phyloP scores from a whole-genome alignment of 2,329 filamentous ascomycete genomes.

The Penicillium occitanis region DNA sequence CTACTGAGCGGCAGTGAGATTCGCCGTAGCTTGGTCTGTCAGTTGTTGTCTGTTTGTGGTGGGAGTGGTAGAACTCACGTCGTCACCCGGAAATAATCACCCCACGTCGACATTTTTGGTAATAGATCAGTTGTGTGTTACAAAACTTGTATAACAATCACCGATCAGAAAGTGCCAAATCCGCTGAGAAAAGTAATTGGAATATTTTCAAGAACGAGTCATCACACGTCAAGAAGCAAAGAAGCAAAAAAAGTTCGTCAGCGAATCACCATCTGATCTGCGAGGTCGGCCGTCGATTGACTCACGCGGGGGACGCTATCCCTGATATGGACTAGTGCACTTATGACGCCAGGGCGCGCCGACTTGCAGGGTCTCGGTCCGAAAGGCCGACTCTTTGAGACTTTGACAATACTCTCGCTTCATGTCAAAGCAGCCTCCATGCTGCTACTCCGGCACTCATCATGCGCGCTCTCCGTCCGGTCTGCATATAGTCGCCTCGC shows the following conservation, averaged over 20 bases:
- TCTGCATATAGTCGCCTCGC: not conserved
- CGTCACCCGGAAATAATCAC: constrained; percentile 75
- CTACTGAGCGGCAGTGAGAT: constrained; percentile 88
- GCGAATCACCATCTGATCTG: constrained; percentile 6
- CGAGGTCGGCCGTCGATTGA: constrained; percentile 8
- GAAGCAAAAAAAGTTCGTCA: not conserved
- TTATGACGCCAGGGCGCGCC: not conserved
- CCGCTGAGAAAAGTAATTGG: too few species aligned
- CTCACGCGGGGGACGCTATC: not conserved
- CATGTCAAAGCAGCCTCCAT: constrained; percentile 27
- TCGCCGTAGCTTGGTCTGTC: constrained; percentile 65
- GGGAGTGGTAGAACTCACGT: constrained; percentile 58
- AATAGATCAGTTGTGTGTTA: not conserved
- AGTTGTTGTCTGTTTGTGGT: constrained; percentile 4
- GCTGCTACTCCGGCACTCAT: constrained; percentile 30
- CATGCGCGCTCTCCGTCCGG: constrained; percentile 20
- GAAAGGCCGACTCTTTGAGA: not conserved
- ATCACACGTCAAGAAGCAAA: not conserved
- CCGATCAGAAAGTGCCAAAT: not conserved
- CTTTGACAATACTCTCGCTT: not conserved
- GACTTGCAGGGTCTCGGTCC: not conserved
- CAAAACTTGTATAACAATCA: too few species aligned
- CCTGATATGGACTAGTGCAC: not conserved
- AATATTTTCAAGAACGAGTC: not conserved
- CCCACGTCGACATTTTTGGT: constrained; percentile 76